These are phyloP conservation scores for Hysterangium stoloniferum DNA, from an alignment of 768 basidiomycete genomes.

Conservation along the genomic window DNA sequence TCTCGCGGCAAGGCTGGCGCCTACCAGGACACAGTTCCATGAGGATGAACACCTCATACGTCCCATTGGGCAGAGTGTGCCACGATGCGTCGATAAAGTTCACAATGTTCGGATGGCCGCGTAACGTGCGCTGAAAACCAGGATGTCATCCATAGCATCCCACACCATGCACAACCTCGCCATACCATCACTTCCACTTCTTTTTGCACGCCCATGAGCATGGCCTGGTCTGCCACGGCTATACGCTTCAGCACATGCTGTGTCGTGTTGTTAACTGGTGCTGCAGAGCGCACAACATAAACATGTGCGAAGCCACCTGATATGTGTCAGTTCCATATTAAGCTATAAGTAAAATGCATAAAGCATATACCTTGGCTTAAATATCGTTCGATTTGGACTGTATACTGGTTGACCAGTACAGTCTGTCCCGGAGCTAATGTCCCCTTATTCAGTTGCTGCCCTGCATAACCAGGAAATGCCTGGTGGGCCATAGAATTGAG, in stretches of 20 bases:
- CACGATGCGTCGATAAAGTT: constrained; percentile 94
- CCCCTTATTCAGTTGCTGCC: neutral
- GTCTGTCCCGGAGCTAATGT: constrained; percentile 58
- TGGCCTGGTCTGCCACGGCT: constrained; percentile 81
- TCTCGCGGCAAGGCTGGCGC: constrained; percentile 17
- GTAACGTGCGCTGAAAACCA: constrained; percentile 63
- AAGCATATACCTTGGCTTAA: constrained; percentile 81
- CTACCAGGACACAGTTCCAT: constrained; percentile 96
- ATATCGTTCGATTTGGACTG: constrained; percentile 89
- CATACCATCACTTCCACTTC: constrained; percentile 98
- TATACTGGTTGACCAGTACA: constrained; percentile 83
- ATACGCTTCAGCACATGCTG: constrained; percentile 97
- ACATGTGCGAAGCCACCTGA: constrained; percentile 97
- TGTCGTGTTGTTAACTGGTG: constrained; percentile 84
- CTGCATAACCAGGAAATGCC: neutral
- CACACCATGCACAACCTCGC: neutral
- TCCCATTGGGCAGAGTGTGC: constrained; percentile 73
- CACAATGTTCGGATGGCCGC: constrained; percentile 92
- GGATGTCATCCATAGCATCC: neutral
- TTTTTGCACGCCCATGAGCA: constrained; percentile 90
- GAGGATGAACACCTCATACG: constrained; percentile 94
- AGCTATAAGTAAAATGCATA: too few species aligned
- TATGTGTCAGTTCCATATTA: constrained; percentile 15
- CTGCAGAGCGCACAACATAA: constrained; percentile 83
- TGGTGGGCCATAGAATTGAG: constrained; percentile 8